These are phyloP conservation scores for Hypoxylon sp. DNA, from an alignment of 2,329 filamentous ascomycete species.

Conservation along the genomic window DNA sequence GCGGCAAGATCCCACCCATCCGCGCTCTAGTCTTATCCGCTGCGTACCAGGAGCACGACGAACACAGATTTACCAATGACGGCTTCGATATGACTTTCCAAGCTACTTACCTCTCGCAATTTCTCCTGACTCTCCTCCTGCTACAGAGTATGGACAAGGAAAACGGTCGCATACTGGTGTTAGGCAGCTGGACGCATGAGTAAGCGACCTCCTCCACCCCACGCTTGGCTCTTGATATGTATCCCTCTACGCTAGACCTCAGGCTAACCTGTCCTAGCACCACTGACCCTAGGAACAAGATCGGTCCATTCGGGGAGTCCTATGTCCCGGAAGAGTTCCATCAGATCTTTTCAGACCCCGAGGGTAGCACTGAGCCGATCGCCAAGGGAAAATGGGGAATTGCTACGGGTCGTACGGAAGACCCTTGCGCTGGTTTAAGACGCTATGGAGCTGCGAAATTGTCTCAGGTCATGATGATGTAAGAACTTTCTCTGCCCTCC, in stretches of 20 bases:
- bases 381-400: slow-evolving; percentile 43
- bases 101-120: slow-evolving; percentile 55
- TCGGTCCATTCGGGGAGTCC: slow-evolving; percentile 21
- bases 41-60: slow-evolving; percentile 46
- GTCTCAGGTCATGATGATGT: slow-evolving; percentile 50
- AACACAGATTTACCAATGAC: slow-evolving; percentile 52
- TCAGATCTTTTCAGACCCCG: slow-evolving; percentile 38
- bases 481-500: slow-evolving; percentile 10
- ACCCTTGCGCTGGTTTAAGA: slow-evolving; percentile 43
- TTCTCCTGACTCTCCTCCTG: slow-evolving; percentile 54
- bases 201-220: slow-evolving; percentile 33
- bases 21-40: slow-evolving; percentile 51
- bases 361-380: slow-evolving; percentile 37
- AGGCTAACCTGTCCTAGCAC: slow-evolving; percentile 19
- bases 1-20: slow-evolving; percentile 49
- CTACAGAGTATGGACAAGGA: slow-evolving; percentile 55
- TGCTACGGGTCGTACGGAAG: slow-evolving; percentile 31
- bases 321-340: slow-evolving; percentile 34
- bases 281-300: slow-evolving; percentile 35
- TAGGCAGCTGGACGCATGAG: slow-evolving; percentile 55
- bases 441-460: slow-evolving; percentile 51
- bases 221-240: neutral
- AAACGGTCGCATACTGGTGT: slow-evolving; percentile 52
- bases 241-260: neutral
- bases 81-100: slow-evolving; percentile 55